Evolutionary conservation across 2,329 filamentous ascomycete genomes (phyloP).

Genomic region (Geosmithia flava): DNA sequence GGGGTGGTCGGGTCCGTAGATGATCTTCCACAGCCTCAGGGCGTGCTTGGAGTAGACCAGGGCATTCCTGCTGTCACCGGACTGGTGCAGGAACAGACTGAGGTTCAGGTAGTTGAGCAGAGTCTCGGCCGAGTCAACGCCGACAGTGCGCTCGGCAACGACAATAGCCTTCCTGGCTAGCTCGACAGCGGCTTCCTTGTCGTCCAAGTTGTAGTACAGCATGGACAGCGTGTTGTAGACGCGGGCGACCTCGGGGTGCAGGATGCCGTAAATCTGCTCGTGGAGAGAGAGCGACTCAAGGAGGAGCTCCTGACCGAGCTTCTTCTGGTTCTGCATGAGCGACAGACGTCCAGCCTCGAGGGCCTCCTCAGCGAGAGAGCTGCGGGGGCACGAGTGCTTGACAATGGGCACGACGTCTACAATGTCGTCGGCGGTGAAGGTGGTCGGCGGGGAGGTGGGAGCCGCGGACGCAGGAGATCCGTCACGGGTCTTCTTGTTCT

Average conservation of each 20-base stretch:
- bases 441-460: constrained; percentile 19
- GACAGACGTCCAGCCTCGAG: constrained; percentile 92
- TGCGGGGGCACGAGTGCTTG: constrained; percentile 88
- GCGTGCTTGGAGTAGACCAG: constrained; percentile 85
- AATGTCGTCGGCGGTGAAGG: constrained; percentile 73
- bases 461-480: constrained; percentile 34
- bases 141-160: constrained; percentile 86
- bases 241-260: constrained; percentile 91
- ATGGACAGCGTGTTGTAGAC: constrained; percentile 93
- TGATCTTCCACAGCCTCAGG: constrained; percentile 90
- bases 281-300: constrained; percentile 93
- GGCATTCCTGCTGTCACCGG: constrained; percentile 80
- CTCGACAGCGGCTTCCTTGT: constrained; percentile 92
- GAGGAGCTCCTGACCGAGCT: constrained; percentile 88
- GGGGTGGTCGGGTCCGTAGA: constrained; percentile 86
- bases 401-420: constrained; percentile 88
- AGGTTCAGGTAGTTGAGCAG: constrained; percentile 93
- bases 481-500: constrained; percentile 49
- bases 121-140: constrained; percentile 87
- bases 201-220: constrained; percentile 94
- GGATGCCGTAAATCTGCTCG: constrained; percentile 96
- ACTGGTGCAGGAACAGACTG: constrained; percentile 84
- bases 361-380: constrained; percentile 85
- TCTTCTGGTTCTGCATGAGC: constrained; percentile 88
- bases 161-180: constrained; percentile 94